Percentiles rank a stretch among this genome's conserved stretches.
Conservation (phyloP, 345 rosid genomes). For the Rhodomyrtus tomentosa region DNA sequence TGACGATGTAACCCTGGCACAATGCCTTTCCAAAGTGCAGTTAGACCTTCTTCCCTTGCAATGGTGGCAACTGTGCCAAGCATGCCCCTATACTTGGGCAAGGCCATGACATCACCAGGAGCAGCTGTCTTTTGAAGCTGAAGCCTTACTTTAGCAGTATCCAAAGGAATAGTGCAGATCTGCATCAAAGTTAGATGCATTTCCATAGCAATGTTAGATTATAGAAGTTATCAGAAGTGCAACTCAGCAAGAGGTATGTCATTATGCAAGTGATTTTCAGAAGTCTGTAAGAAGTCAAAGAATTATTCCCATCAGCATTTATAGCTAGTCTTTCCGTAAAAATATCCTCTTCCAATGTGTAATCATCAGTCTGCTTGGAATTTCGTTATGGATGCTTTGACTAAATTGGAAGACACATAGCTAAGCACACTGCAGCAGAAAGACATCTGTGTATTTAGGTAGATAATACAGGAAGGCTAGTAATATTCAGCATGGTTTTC, state of each 20-base stretch:
- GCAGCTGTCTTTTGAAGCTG: constrained; percentile 81
- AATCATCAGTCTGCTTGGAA: not conserved
- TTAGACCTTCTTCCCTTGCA: constrained; percentile 86
- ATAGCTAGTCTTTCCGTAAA: not conserved
- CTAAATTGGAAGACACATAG: not conserved
- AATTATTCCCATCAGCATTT: not conserved
- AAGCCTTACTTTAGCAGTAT: constrained; percentile 98
- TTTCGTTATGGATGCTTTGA: not conserved
- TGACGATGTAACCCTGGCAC: constrained; percentile 96
- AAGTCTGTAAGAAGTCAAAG: not conserved
- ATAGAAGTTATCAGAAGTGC: not conserved
- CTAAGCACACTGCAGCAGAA: not conserved
- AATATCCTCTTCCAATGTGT: not conserved
- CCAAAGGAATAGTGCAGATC: constrained; percentile 95
- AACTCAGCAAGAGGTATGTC: not conserved
- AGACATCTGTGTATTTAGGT: not conserved
- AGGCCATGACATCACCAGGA: constrained; percentile 40
- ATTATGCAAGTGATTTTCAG: not conserved
- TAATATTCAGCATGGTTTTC: not conserved
- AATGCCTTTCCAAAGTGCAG: constrained; percentile 93
- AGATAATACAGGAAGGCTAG: not conserved
- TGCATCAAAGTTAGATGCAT: constrained; percentile 14
- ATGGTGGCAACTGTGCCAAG: constrained; percentile 90
- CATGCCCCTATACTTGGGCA: constrained; percentile 81
- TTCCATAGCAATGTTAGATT: not conserved